Conservation (phyloP, 495 filamentous ascomycete species). For the Penicillium egyptiacum region DNA sequence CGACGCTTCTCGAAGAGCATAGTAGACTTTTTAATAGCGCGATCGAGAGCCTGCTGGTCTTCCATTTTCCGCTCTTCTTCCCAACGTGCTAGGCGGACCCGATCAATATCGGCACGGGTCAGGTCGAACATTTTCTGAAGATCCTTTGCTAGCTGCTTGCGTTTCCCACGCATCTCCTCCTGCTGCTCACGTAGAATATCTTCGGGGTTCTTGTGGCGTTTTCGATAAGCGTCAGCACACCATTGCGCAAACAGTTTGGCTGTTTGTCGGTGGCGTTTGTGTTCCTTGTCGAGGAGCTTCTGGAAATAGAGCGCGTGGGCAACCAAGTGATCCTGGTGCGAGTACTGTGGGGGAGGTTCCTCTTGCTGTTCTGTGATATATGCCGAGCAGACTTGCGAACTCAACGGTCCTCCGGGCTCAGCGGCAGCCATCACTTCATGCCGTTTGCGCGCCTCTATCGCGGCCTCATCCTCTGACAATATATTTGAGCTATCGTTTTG, state of each 20-base stretch:
- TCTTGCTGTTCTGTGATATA: conserved; percentile 75
- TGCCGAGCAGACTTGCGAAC: conserved; percentile 65
- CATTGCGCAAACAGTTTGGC: conserved; percentile 46
- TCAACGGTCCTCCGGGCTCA: conserved; percentile 72
- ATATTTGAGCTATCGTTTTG: conserved; percentile 40
- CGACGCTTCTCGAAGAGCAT: conserved; percentile 56
- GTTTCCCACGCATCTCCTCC: conserved; percentile 53
- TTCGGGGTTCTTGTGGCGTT: conserved; percentile 47
- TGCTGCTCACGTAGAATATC: conserved; percentile 50
- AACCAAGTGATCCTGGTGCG: conserved; percentile 80
- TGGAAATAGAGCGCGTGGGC: conserved; percentile 79
- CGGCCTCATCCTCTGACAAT: conserved; percentile 56
- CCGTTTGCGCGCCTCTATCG: conserved; percentile 50
- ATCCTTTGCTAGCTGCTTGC: conserved; percentile 69
- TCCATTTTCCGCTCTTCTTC: conserved; percentile 80
- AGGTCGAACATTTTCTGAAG: conserved; percentile 77
- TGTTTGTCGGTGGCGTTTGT: conserved; percentile 62
- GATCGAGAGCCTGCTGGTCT: conserved; percentile 78
- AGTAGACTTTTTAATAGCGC: conserved; percentile 72
- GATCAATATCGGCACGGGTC: conserved; percentile 71
- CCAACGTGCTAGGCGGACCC: conserved; percentile 69
- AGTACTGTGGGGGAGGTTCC: conserved; percentile 73
- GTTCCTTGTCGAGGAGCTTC: conserved; percentile 72
- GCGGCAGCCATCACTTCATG: conserved; percentile 65
- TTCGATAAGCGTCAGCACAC: conserved; percentile 49